Evolutionary conservation across 441 rosid genomes (phyloP), one percentile per base, ranked within the genome.

Genomic region (Bruguiera hainesii): DNA sequence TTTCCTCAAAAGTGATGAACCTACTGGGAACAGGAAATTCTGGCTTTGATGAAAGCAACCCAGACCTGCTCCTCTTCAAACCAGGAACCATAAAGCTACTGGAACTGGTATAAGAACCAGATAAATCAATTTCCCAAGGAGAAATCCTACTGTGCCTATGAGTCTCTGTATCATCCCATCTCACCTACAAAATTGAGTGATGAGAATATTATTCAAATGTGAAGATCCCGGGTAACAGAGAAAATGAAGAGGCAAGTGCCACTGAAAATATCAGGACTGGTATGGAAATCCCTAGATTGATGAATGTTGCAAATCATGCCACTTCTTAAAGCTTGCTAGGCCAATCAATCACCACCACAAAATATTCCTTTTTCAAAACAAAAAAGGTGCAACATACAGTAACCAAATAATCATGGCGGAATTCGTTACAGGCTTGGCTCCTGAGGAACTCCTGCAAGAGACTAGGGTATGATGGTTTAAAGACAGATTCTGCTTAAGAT

Each of bases 51-150:
- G 89, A 77, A 79, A 88, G 82, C 76, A 89, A 76, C 66, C 89
- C 97, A 53, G 87, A 81, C 83, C 98, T 81, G 71, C 83, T 80
- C 76, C 98, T 86, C 82, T 94, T 94, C 61, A 80, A 83, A 84
- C 89, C 85, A 52, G 88, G 64, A 49, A 84, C 56, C 49, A 88
- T 69, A 77, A 87, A 82, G 80, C 76, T 78, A 69, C 65, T 84
- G 64, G 91, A 73, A 69, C 73, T 76, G 33, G 92, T 77, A 76
- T 81, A 56, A 10, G 90, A 78, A 66, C 92, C 87, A 58, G 85
- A 83, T 39, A 87, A 83, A 83, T 91, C 97, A 29, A 94, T 82
- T 75, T 89, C 98, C 98, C 98, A 94, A 5, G 97, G 98, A 76
- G 96, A 94, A 70, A 94, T 84, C 56, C 96, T 88, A 67, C 84